phyloP scores from a whole-genome alignment of 2,329 filamentous ascomycete genomes.

The Calonectria naviculata region DNA sequence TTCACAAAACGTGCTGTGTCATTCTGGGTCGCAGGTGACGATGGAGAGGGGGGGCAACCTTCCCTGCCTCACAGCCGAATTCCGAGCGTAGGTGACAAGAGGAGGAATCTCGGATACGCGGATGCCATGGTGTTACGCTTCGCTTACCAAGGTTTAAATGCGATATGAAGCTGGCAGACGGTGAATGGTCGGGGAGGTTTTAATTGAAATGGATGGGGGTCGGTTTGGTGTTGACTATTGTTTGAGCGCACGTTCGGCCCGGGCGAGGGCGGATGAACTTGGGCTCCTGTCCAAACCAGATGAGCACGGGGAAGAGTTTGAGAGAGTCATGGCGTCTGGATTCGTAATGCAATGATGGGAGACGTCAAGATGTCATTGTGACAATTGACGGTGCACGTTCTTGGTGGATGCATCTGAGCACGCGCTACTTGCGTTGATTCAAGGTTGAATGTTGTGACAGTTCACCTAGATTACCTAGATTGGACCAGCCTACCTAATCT shows the following conservation, averaged over 20 bases:
- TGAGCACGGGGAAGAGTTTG: neutral
- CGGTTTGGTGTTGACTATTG: neutral
- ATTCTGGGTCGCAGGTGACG: slow-evolving; percentile 9
- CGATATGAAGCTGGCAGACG: neutral
- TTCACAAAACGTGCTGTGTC: slow-evolving; percentile 17
- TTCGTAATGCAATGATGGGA: neutral
- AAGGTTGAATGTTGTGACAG: neutral
- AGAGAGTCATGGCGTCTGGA: neutral
- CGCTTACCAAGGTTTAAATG: slow-evolving; percentile 4
- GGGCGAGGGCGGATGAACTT: slow-evolving; percentile 18
- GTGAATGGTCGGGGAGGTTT: neutral
- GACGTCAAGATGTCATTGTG: neutral
- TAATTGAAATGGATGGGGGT: neutral
- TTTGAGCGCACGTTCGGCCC: slow-evolving; percentile 7
- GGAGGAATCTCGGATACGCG: neutral
- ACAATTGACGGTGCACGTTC: neutral
- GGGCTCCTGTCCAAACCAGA: neutral
- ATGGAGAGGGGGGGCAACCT: slow-evolving; percentile 3
- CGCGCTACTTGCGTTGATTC: neutral
- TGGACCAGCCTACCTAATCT: too few relatives aligned
- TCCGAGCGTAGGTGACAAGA: neutral
- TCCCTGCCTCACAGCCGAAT: neutral
- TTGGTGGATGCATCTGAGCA: neutral
- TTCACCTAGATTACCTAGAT: too few relatives aligned
- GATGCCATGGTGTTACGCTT: neutral